Base-by-base conservation (phyloP, 805 yeast species). In the Candida incommunis region DNA sequence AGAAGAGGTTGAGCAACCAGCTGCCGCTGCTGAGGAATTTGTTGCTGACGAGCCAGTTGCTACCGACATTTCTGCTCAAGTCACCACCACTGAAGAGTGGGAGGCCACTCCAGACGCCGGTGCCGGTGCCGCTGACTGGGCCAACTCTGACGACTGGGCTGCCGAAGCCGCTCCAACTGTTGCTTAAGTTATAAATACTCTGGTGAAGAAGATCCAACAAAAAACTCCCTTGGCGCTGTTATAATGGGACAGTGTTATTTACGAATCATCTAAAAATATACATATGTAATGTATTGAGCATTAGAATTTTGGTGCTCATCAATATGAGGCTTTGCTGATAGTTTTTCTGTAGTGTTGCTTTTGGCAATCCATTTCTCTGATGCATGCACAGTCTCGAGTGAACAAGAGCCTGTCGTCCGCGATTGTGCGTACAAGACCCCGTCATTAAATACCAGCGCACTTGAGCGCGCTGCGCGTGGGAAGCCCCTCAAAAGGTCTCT, bases 1-100 rank as follows among this genome's bases (percentile, higher is more conserved):
- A 68, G 97, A 90, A 78, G 99, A 92, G 76, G 82, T 83, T 72
- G 95, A 86, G 75, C 71, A 70, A 64, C 76, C 78, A 62, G 78
- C 73, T 60, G 74, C 71, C 57, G 78, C 74, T 62, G 70, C 68
- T 54, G 80, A 72, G 61, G 78, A 72, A 57, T n/a, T n/a, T n/a
- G 82, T 72, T 66, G 76, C 71, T 64, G 74, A 74, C 54, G 76
- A 70, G 62, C 74, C 68, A 54, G 80, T 70, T 62, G 86, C 78
- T 59, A n/a, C n/a, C n/a, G 72, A 71, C 54, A 78, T 73, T 61
- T 82, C 81, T 74, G 85, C 83, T 67, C 86, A 80, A 65, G 70
- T 63, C 54, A 60, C 77, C 48, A 41, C 21, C 42, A 56, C 57
- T 41, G 62, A 57, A 53, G 86, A 78, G 63, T 66, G 68, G 68